A percentile compares a stretch with the other conserved stretches of the same genome.
Conservation (phyloP, 2,329 filamentous ascomycete genomes). For the Trichoderma sp. region DNA sequence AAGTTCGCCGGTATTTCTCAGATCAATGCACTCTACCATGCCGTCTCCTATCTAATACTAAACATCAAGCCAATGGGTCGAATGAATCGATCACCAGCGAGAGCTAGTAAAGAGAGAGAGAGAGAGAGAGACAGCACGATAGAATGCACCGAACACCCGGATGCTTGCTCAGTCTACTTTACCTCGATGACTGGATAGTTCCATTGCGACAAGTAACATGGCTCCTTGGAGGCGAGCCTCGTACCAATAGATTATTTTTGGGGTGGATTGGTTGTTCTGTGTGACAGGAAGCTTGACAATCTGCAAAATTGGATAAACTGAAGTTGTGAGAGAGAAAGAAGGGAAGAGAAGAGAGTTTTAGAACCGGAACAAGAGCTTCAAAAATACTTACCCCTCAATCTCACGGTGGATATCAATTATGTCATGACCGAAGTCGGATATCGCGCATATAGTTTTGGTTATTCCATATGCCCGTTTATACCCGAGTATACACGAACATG, state of each 20-base stretch:
- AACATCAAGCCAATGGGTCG: neutral
- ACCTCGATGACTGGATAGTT: slow-evolving; percentile 42
- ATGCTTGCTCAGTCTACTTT: slow-evolving; percentile 45
- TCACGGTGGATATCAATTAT: slow-evolving; percentile 16
- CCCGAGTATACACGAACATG: neutral
- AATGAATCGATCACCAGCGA: neutral
- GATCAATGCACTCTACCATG: slow-evolving; percentile 39
- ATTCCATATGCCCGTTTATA: neutral
- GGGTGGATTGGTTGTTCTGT: neutral
- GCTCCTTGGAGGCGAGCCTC: slow-evolving; percentile 20
- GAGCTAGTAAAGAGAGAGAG: neutral
- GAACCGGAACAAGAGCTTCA: neutral
- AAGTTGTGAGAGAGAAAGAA: neutral
- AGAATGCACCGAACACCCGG: slow-evolving; percentile 41
- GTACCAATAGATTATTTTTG: slow-evolving; percentile 8
- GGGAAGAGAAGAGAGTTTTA: neutral
- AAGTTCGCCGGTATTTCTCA: slow-evolving; percentile 83
- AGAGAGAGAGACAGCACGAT: slow-evolving; percentile 4
- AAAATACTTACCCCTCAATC: slow-evolving; percentile 14
- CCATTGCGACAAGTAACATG: slow-evolving; percentile 29
- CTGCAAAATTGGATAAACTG: neutral
- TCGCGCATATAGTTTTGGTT: neutral
- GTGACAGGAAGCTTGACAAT: neutral
- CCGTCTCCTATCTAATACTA: neutral
- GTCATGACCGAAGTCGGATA: slow-evolving; percentile 10